Evolutionary conservation across 176 grass and related monocot genomes (phyloP).

Genomic region (Paspalum vaginatum): DNA sequence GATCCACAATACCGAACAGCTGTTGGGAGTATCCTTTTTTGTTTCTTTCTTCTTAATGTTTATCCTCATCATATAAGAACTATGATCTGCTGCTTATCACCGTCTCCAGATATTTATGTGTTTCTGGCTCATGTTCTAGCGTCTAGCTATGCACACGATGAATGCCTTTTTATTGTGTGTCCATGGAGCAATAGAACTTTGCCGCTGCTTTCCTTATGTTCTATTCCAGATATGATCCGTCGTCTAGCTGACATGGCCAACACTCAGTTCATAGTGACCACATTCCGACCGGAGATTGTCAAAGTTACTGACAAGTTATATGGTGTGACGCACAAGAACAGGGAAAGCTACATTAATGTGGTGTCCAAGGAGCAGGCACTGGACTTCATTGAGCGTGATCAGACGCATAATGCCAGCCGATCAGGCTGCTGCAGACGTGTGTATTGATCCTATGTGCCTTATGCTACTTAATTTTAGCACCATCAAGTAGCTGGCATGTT

Average conservation of each 20-base stretch:
- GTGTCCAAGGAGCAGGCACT: constrained; percentile 78
- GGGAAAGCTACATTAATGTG: constrained; percentile 80
- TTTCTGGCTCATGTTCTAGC: constrained; percentile 4
- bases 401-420: constrained; percentile 54
- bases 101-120: constrained; percentile 11
- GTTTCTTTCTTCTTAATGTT: neutral
- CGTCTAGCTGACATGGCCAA: constrained; percentile 67
- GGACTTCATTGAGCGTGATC: constrained; percentile 90
- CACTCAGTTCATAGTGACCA: constrained; percentile 89
- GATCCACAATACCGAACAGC: constrained; percentile 88
- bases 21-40: constrained; percentile 89
- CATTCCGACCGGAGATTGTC: constrained; percentile 74
- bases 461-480: too few relatives aligned
- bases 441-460: too few relatives aligned
- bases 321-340: constrained; percentile 86
- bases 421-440: too few relatives aligned
- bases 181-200: neutral
- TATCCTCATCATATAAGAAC: neutral
- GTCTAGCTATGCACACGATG: neutral
- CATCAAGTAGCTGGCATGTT: too few relatives aligned
- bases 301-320: constrained; percentile 91
- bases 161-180: neutral
- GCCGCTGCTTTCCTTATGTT: constrained; percentile 47
- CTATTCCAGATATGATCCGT: constrained; percentile 68
- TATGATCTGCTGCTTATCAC: neutral